Base-by-base conservation (phyloP, 2,329 filamentous ascomycete genomes). In the Westerdykella sp. region DNA sequence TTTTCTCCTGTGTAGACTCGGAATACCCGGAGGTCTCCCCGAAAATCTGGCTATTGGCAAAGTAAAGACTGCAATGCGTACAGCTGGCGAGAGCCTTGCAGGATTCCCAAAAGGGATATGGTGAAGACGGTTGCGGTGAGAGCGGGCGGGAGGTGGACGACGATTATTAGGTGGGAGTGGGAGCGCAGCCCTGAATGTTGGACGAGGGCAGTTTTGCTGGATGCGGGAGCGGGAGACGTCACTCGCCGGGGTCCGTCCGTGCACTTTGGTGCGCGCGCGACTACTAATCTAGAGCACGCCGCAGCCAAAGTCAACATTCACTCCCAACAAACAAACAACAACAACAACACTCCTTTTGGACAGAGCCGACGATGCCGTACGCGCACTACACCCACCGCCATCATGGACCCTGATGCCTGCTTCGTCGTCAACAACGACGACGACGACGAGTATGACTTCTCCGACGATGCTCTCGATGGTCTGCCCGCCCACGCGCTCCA, bases 381-480 rank as follows among this genome's bases (percentile, higher is more conserved):
- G 12, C 22, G 34, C 28, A 34, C 7, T 14, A 6, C 18, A 21
- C 16, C 28, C 49, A 58, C 59, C 54, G 57, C 54, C 34, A 57
- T 47, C 42, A 61, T 60, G 54, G 51, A 60, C 42, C 50, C 62
- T 18, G 32, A 35, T 13, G 32, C n/a, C 32, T 5, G 32, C 32
- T 35, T 35, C 13, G 7, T 5, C 54, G 18, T 5, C 54, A 6
- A 21, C 18, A 6, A 21, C 18, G 18, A 21, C 18, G 66, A 69
- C 45, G 67, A 72, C 48, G 68, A 72, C 49, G 70, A 74, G 45
- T 71, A 70, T 46, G 69, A 68, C 56, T 69, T 65, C 41, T 56
- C 57, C 49, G 71, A 72, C 60, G 62, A 69, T 51, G 71, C 68
- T 55, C 58, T 75, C 42, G 69, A 72, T 51, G 62, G 63, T 47